Evolutionary conservation across 768 basidiomycete genomes (phyloP).

Genomic region (Boletus reticulatus): DNA sequence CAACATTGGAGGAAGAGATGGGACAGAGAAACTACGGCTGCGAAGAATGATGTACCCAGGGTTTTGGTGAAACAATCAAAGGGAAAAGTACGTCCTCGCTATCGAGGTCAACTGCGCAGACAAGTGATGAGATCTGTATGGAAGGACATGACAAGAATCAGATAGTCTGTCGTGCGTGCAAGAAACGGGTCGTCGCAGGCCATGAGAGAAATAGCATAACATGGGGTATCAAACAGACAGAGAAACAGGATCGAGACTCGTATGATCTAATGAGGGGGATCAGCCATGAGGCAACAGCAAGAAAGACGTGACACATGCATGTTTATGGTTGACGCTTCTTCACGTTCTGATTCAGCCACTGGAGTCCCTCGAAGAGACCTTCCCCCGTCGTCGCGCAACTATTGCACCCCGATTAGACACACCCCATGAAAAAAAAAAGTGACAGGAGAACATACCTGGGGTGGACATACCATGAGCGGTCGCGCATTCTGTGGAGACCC

Average conservation of each 20-base stretch:
- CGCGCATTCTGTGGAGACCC: conserved; percentile 93
- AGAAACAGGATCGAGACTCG: conserved; percentile 11
- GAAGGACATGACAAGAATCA: conserved; percentile 30
- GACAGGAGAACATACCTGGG: conserved; percentile 64
- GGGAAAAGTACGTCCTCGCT: conserved; percentile 12
- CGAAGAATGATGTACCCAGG: conserved; percentile 11
- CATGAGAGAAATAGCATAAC: conserved; percentile 35
- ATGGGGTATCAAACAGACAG: conserved; percentile 31
- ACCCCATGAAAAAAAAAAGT: background rate
- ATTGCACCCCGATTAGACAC: conserved; percentile 3
- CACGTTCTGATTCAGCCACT: conserved; percentile 97
- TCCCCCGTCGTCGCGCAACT: conserved; percentile 97
- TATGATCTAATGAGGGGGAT: conserved; percentile 21
- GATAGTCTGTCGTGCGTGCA: conserved; percentile 37
- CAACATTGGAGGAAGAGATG: conserved; percentile 13
- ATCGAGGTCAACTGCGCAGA: conserved; percentile 25
- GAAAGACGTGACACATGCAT: conserved; percentile 17
- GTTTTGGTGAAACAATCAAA: conserved; percentile 11
- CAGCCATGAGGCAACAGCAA: conserved; percentile 12
- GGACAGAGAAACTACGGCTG: conserved; percentile 16
- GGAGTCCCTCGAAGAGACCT: conserved; percentile 94
- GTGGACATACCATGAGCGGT: conserved; percentile 98
- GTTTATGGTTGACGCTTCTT: conserved; percentile 82
- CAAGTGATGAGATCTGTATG: conserved; percentile 14
- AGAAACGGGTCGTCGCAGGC: conserved; percentile 31